Evolutionary conservation across 2,329 filamentous ascomycete genomes (phyloP).

Genomic region (Fusarium sp.): DNA sequence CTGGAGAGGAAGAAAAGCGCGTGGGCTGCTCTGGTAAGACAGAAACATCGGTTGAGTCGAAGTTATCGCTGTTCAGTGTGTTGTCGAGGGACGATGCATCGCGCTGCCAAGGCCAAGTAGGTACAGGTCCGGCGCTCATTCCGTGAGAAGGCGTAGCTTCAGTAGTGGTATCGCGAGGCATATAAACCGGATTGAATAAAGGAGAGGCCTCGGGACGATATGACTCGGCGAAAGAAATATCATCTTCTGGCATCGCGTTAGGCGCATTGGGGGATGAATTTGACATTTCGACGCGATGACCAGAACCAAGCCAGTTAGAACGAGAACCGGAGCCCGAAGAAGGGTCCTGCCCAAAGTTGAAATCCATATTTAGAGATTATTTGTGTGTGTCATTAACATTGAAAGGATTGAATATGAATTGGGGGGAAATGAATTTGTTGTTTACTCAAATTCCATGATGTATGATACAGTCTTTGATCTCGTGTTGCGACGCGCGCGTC

Average conservation of each 20-base stretch:
- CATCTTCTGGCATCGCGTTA: slow-evolving; percentile 28
- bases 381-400: neutral
- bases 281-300: slow-evolving; percentile 27
- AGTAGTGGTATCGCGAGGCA: slow-evolving; percentile 8
- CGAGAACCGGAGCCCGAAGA: slow-evolving; percentile 25
- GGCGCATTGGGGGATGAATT: slow-evolving; percentile 35
- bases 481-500: slow-evolving; percentile 16
- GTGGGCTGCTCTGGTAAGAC: neutral
- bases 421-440: slow-evolving; percentile 19
- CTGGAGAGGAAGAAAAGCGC: slow-evolving; percentile 17
- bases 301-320: slow-evolving; percentile 36
- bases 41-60: slow-evolving; percentile 21
- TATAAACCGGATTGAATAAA: slow-evolving; percentile 37
- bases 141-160: slow-evolving; percentile 10
- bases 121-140: slow-evolving; percentile 21
- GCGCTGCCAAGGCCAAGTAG: slow-evolving; percentile 37
- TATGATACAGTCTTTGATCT: neutral
- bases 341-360: slow-evolving; percentile 28
- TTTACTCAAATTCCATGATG: slow-evolving; percentile 26
- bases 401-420: neutral
- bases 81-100: slow-evolving; percentile 8
- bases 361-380: slow-evolving; percentile 29
- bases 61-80: slow-evolving; percentile 4
- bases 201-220: slow-evolving; percentile 41
- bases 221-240: slow-evolving; percentile 43